phyloP scores from a whole-genome alignment of 163 green algal species.

The Scenedesmus sp. region DNA sequence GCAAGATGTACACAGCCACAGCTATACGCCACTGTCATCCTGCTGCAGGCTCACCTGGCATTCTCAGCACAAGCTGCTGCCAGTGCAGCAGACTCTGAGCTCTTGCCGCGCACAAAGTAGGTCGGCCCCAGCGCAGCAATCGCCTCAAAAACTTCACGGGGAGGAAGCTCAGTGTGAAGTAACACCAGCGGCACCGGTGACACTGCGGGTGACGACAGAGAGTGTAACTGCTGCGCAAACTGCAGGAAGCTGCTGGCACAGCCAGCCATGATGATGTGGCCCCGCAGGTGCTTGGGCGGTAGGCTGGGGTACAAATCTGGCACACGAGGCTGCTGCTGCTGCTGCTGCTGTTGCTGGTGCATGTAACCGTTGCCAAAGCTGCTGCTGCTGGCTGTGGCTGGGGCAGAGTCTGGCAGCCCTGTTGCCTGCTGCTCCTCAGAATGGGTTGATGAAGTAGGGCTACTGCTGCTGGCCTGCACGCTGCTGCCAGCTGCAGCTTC shows the following conservation, averaged over 20 bases:
- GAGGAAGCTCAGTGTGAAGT: slow-evolving; percentile 51
- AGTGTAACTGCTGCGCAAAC: slow-evolving; percentile 80
- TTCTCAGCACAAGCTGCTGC: slow-evolving; percentile 32
- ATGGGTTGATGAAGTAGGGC: not conserved
- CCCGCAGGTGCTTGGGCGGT: slow-evolving; percentile 11
- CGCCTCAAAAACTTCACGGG: slow-evolving; percentile 40
- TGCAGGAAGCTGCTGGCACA: slow-evolving; percentile 70
- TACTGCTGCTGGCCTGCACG: not conserved
- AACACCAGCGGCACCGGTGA: slow-evolving; percentile 53
- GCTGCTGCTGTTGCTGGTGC: slow-evolving; percentile 23
- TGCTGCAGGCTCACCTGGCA: not conserved
- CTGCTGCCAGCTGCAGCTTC: slow-evolving; percentile 14
- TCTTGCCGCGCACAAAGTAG: not conserved
- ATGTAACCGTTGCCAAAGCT: not conserved
- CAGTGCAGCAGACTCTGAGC: slow-evolving; percentile 17
- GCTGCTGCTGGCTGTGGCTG: no score
- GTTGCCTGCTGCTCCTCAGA: not conserved
- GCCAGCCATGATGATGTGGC: slow-evolving; percentile 86
- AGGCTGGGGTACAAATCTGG: not conserved
- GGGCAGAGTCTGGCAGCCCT: no score
- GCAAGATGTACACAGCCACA: not conserved
- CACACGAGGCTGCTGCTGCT: slow-evolving; percentile 22
- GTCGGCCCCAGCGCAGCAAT: slow-evolving; percentile 23
- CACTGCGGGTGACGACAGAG: slow-evolving; percentile 21
- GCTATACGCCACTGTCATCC: not conserved